phyloP scores from a whole-genome alignment of 768 basidiomycete species.

The Calocera viscosa region DNA sequence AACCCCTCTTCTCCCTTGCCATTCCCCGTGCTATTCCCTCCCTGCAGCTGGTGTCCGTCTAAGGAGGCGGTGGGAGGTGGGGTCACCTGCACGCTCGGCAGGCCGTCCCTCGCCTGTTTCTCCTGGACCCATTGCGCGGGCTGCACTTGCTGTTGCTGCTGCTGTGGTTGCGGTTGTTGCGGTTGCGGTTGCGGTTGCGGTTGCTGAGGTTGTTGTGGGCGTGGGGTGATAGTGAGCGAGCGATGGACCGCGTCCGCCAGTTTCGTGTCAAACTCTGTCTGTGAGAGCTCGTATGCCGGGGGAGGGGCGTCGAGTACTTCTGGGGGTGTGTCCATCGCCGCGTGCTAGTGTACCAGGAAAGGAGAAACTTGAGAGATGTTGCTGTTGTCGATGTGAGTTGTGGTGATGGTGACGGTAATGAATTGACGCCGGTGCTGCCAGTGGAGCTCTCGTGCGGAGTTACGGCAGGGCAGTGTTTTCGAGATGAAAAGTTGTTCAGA shows the following conservation, averaged over 20 bases:
- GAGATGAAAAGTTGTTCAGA: too few species aligned
- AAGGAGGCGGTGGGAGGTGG: neutral
- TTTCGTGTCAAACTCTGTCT: conserved; percentile 42
- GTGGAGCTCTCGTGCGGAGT: too few species aligned
- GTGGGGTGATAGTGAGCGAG: conserved; percentile 26
- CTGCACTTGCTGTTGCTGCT: neutral
- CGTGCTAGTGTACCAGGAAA: neutral
- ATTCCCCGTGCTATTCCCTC: conserved; percentile 18
- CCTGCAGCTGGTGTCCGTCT: conserved; percentile 21
- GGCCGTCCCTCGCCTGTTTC: neutral
- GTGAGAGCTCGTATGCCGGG: conserved; percentile 33
- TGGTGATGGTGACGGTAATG: too few species aligned
- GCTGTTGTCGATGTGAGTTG: too few species aligned
- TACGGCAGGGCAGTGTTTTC: too few species aligned
- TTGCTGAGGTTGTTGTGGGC: neutral
- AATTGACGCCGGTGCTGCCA: too few species aligned
- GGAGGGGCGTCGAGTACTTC: conserved; percentile 24
- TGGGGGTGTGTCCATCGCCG: conserved; percentile 2
- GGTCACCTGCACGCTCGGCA: neutral
- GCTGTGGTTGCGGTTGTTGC: neutral
- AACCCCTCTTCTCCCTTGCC: conserved; percentile 28
- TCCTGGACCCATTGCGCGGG: neutral
- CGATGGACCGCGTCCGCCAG: conserved; percentile 32
- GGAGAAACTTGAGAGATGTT: too few species aligned
- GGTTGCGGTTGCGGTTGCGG: neutral